Percentiles rank a stretch among this genome's conserved stretches.
Conservation (phyloP, 2,329 filamentous ascomycete species). For the Escovopsis sp. region DNA sequence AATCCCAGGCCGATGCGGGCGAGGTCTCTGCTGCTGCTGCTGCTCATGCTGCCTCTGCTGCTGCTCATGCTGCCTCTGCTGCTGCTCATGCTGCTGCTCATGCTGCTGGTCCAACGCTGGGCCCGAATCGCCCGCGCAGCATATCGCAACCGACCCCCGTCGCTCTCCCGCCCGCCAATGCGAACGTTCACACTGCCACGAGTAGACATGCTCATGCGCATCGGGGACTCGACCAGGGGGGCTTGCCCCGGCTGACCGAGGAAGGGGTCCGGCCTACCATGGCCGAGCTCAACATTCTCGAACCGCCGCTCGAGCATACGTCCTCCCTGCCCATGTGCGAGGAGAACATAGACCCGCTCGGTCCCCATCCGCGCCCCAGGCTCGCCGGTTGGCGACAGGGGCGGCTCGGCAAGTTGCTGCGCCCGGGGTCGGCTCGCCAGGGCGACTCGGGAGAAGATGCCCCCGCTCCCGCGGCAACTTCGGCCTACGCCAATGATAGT, state of each 20-base stretch:
- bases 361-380: conserved; percentile 2
- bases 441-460: not conserved
- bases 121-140: conserved; percentile 16
- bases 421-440: conserved; percentile 11
- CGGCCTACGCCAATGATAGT: not conserved
- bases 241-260: conserved; percentile 24
- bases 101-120: not conserved
- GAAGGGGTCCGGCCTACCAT: conserved; percentile 21
- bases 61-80: not conserved
- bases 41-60: not conserved
- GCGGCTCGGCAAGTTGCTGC: conserved; percentile 13
- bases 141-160: conserved; percentile 18
- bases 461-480: not conserved
- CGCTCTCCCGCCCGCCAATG: conserved; percentile 6
- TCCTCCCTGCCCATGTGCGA: conserved; percentile 15
- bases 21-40: too few relatives aligned
- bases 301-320: conserved; percentile 11
- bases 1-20: too few relatives aligned
- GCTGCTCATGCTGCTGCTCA: not conserved
- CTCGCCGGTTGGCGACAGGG: conserved; percentile 7
- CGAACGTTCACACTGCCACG: conserved; percentile 13
- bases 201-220: too few relatives aligned
- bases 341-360: not conserved
- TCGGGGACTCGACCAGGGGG: conserved; percentile 14
- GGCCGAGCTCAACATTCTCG: conserved; percentile 16